These are phyloP conservation scores for Dacryopinax primogenitus DNA, from an alignment of 768 basidiomycete genomes.

Conservation along the genomic window DNA sequence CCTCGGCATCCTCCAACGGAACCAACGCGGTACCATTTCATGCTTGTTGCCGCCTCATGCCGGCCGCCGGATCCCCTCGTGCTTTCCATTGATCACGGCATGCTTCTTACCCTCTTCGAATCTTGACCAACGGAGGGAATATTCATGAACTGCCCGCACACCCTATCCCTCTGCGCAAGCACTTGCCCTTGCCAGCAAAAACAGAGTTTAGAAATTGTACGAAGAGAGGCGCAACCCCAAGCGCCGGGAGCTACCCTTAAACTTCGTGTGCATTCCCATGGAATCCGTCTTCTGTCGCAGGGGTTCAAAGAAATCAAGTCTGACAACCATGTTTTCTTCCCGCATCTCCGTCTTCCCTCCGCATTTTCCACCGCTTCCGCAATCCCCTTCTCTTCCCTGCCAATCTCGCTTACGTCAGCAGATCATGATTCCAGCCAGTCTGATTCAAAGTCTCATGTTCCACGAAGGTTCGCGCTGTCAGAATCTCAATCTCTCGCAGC, in stretches of 20 bases:
- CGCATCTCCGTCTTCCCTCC: background rate
- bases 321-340: slow-evolving; percentile 7
- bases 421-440: background rate
- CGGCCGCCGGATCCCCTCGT: background rate
- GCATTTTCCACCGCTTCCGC: background rate
- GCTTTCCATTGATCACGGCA: slow-evolving; percentile 7
- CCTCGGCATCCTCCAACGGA: background rate
- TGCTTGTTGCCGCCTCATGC: background rate
- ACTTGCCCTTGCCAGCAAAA: background rate
- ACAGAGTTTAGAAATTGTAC: background rate
- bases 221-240: background rate
- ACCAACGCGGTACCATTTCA: background rate
- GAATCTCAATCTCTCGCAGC: background rate
- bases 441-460: background rate
- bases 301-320: background rate
- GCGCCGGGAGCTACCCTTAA: slow-evolving; percentile 7
- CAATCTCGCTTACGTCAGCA: background rate
- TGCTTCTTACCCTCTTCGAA: slow-evolving; percentile 4
- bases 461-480: background rate
- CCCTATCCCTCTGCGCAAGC: background rate
- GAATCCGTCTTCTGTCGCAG: slow-evolving; percentile 1
- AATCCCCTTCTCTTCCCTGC: background rate
- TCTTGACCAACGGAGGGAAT: slow-evolving; percentile 7
- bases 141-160: background rate
- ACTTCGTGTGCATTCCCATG: background rate